phyloP scores from a whole-genome alignment of 2,329 filamentous ascomycete species.

The Fusarium tupiense region DNA sequence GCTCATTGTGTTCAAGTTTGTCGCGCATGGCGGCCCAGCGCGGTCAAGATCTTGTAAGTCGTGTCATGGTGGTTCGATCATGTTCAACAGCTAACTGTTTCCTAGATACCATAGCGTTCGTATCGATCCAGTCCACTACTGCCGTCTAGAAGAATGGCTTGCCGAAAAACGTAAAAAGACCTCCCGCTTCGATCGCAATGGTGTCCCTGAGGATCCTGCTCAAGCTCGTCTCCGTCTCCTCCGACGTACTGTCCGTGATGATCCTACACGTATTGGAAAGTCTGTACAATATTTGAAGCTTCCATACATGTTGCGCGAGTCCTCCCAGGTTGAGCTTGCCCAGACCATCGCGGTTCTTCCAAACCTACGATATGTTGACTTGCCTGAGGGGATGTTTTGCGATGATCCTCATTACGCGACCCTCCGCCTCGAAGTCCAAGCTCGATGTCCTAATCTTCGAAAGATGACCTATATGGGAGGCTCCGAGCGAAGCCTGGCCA shows the following conservation, averaged over 20 bases:
- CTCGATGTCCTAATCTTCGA: slow-evolving; percentile 81
- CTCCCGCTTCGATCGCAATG: slow-evolving; percentile 78
- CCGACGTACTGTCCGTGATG: slow-evolving; percentile 82
- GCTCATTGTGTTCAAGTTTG: slow-evolving; percentile 81
- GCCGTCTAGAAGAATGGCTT: slow-evolving; percentile 83
- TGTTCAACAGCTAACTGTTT: slow-evolving; percentile 18
- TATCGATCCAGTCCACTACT: slow-evolving; percentile 95
- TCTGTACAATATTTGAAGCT: slow-evolving; percentile 84
- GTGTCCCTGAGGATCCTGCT: slow-evolving; percentile 82
- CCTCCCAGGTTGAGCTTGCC: slow-evolving; percentile 83
- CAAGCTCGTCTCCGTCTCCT: slow-evolving; percentile 80
- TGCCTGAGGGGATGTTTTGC: slow-evolving; percentile 86
- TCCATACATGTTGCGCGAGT: slow-evolving; percentile 94
- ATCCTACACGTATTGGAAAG: slow-evolving; percentile 72
- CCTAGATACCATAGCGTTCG: slow-evolving; percentile 85
- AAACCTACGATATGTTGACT: slow-evolving; percentile 87
- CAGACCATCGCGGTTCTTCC: slow-evolving; percentile 86
- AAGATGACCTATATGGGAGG: slow-evolving; percentile 89
- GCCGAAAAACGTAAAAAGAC: slow-evolving; percentile 80
- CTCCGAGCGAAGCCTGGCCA: slow-evolving; percentile 79
- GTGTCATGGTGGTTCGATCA: not conserved
- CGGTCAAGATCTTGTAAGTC: slow-evolving; percentile 69
- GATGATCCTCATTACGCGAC: slow-evolving; percentile 81
- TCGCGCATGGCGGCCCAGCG: slow-evolving; percentile 72
- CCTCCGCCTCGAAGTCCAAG: slow-evolving; percentile 85